Evolutionary conservation across 495 filamentous ascomycete species (phyloP).

Genomic region (Clavariopsis aquatica): DNA sequence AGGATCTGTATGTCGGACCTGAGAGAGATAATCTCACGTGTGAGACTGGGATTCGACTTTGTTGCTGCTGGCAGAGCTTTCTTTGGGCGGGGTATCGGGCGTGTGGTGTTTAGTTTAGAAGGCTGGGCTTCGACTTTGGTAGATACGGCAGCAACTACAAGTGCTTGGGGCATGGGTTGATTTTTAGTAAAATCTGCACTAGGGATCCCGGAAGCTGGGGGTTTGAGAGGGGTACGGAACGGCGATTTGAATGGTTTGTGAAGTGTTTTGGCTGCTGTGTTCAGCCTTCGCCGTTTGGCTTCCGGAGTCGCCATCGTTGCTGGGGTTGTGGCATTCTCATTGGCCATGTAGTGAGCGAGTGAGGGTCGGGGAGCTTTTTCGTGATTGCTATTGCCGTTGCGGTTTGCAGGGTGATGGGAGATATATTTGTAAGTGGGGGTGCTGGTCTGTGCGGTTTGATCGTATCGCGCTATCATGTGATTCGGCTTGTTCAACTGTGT

Average conservation of each 20-base stretch:
- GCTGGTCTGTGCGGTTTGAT: neutral
- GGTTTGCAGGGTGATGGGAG: neutral
- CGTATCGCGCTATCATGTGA: neutral
- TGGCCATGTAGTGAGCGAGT: neutral
- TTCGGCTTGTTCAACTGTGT: neutral
- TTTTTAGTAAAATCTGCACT: slow-evolving; percentile 8
- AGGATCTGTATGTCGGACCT: slow-evolving; percentile 40
- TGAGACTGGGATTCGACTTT: slow-evolving; percentile 8
- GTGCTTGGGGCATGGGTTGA: neutral
- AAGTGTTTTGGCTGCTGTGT: slow-evolving; percentile 53
- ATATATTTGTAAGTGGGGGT: neutral
- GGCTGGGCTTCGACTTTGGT: neutral
- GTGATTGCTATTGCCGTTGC: neutral
- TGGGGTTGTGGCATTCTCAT: neutral
- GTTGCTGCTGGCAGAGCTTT: slow-evolving; percentile 1
- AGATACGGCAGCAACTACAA: neutral
- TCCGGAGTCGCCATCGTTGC: slow-evolving; percentile 38
- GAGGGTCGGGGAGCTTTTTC: neutral
- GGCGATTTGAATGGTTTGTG: slow-evolving; percentile 71
- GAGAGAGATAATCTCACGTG: slow-evolving; percentile 22
- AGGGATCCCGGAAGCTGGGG: slow-evolving; percentile 15
- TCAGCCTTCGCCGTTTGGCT: slow-evolving; percentile 60
- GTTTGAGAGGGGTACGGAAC: slow-evolving; percentile 63
- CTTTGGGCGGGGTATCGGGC: neutral
- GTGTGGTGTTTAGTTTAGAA: no score